Base-by-base conservation (phyloP, 805 yeast genomes). In the Debaryomyces tyrocola region DNA sequence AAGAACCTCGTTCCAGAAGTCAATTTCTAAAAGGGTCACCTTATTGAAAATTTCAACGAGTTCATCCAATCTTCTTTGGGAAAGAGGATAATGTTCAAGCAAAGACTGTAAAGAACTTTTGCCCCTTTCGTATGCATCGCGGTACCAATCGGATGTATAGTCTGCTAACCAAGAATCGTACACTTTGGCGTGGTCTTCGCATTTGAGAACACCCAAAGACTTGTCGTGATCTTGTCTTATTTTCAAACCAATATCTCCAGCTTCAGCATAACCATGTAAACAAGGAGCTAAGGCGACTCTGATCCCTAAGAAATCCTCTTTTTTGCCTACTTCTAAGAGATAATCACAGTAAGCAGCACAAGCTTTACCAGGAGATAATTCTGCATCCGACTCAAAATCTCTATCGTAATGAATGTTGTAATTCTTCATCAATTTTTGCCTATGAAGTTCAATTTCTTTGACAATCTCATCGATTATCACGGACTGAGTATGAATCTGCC, bases 221-320 rank as follows among this genome's bases (percentile, higher is more conserved):
- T 46, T 49, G 15, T 37, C 45, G 10, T 43, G 27, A 3, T n/a
- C n/a, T 24, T 45, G 37, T 37, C 70, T 45, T 4, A 63, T 45
- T 2, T 46, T 37, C 7, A 41, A 37, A 0, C 72, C 78, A 52
- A 48, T 65, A 2, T 48, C 36, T 0, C 80, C 79, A 1, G 90
- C 90, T 40, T 77, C 73, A 31, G 77, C 78, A 59, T 85, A 85
- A 1, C 95, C 96, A 59, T 83, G 77, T 41, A 86, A 64, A 62
- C 96, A 87, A 0, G 96, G 94, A 6, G 89, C 78, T 44, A 86
- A 63, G 0, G 92, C 87, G 6, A 84, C 77, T 47, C 81, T 80
- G 43, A 85, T 75, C 39, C 83, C 87, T 27, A 83, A 60, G 79
- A 84, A 84, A 58, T 84, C 84, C 24, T 75, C 74, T 35, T 66